Evolutionary conservation across 148 eudicot species (phyloP), one percentile per base, ranked within the genome.

Genomic region (Cornus controversa): DNA sequence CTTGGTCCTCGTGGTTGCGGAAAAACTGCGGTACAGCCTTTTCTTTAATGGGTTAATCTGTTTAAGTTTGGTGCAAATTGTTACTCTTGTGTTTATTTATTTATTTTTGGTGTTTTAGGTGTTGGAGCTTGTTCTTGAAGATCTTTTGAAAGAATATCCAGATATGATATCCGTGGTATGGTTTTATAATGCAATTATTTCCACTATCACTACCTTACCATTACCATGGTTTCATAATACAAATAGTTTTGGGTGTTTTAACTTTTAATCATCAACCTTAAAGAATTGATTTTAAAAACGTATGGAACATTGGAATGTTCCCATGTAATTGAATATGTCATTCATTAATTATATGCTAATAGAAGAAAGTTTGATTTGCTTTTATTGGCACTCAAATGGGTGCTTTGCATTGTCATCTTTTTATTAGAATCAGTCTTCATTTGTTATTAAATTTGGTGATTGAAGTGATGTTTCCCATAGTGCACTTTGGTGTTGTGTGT

Each of bases 1-100:
- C 93, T 95, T 22, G 99, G 99, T 29, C 98, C 99, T 23, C 97
- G 98, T 40, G 99, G 97, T 15, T 95, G 97, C 53, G 94, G 98
- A 40, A 91, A 95, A 87, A 73, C 73, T 54, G 90, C 91, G 80
- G 99, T 95, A 72, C 13, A 4, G n/a, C 16, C n/a, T 28, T 16
- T 57, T 13, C 25, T 10, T 18, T 25, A 20, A 20, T 53, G 3
- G 10, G 10, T 83, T 72, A 29, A 45, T 84, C 68, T 66, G 29
- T 42, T 16, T 67, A 68, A 6, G 73, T 10, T 20, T 36, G 47
- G 24, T 26, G 25, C 54, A 23, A 25, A 29, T 47, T 71, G 4
- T 40, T 40, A 40, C 6, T 40, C 7, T 40, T 3, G 45, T 37
- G 8, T 40, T 40, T 36, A 36, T 28, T n/a, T 66, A 0, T 36